These are phyloP conservation scores for Naumovozyma castellii DNA, from an alignment of 805 yeast genomes.

Conservation along the genomic window DNA sequence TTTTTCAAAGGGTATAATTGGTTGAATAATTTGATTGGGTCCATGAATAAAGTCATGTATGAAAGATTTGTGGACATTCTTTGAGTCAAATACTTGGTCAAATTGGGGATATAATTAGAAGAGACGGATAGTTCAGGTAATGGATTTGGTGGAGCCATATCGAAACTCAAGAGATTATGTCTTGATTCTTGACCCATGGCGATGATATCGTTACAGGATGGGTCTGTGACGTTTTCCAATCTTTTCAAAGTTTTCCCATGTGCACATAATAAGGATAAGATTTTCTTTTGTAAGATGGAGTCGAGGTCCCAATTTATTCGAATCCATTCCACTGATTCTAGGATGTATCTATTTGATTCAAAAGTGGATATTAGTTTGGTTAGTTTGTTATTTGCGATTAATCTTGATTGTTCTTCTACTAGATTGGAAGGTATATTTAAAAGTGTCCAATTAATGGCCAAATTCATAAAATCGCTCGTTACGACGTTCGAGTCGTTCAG, in stretches of 20 bases:
- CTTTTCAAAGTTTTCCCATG: constrained; percentile 26
- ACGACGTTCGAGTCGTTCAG: constrained; percentile 36
- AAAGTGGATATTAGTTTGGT: constrained; percentile 22
- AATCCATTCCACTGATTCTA: constrained; percentile 30
- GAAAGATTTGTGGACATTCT: constrained; percentile 26
- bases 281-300: constrained; percentile 22
- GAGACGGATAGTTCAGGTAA: constrained; percentile 27
- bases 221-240: constrained; percentile 35
- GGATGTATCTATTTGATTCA: constrained; percentile 13
- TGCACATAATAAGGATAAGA: constrained; percentile 24
- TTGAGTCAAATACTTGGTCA: constrained; percentile 18
- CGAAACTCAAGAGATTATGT: constrained; percentile 25
- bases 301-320: constrained; percentile 38
- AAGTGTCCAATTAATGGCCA: constrained; percentile 36
- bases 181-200: constrained; percentile 21
- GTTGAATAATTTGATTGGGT: constrained; percentile 32
- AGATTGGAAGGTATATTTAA: constrained; percentile 22
- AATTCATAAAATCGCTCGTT: constrained; percentile 24
- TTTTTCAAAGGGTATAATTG: constrained; percentile 25
- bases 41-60: constrained; percentile 32
- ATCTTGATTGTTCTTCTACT: constrained; percentile 22
- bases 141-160: constrained; percentile 33
- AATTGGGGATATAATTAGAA: constrained; percentile 25
- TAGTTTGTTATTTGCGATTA: constrained; percentile 27
- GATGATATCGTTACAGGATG: constrained; percentile 30